Base-by-base conservation (phyloP, 2,329 filamentous ascomycete genomes). In the Eurotiales sp. region DNA sequence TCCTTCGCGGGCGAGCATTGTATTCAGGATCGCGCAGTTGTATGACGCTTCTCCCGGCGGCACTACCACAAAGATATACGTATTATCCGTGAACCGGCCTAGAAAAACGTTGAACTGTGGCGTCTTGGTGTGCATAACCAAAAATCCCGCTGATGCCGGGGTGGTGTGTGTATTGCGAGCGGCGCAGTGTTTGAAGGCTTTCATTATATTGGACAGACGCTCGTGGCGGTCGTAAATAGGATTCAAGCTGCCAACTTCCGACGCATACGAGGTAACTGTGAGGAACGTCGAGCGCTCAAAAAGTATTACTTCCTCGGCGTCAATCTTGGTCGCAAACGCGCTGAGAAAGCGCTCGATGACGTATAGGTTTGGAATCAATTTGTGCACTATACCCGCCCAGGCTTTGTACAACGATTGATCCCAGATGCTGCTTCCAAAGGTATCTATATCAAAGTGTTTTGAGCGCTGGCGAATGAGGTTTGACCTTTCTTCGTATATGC, bases 361-460 rank as follows among this genome's bases (percentile, higher is more conserved):
- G 15, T 84, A 78, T 1, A 96, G 82, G 63, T 97, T 97, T 3
- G 93, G 93, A n/a, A 97, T 93, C 41, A 99, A 80, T 66, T 92
- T 91, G 77, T 99, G 93, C 55, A 99, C 96, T 61, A 99, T 96
- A 66, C 88, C 89, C 0, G 93, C 93, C 93, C 93, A 99, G 1
- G 93, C 93, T 71, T 95, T 95, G 78, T 97, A 99, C 32, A 99
- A 77, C 50, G 88, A 95, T 75, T 99, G 93, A 65, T 99, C 93
- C 93, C 93, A 99, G 65, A 99, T 99, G 50, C 88, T 95, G 27
- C 92, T 97, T 8, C 90, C 88, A 68, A 96, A 97, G 54, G 91
- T 90, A 53, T 89, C 88, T 55, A 96, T 80, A 57, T 85, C 81
- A 66, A 95, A 83, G 15, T 77, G 72, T 51, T 82, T 80, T 51